Conservation (phyloP, 306 rosid genomes). For the Prunus armeniaca region DNA sequence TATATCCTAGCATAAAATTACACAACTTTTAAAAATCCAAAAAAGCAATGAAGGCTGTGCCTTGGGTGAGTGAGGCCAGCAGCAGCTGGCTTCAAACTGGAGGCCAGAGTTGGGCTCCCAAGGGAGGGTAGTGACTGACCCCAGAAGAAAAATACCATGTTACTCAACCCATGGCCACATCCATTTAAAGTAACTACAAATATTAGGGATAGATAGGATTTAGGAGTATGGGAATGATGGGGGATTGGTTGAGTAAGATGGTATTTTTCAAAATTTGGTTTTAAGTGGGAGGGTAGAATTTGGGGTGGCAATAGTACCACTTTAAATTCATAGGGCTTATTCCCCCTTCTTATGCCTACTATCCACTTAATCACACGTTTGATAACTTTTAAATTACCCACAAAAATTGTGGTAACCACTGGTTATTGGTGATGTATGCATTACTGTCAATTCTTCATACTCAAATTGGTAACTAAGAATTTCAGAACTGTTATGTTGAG, state of each 20-base stretch:
- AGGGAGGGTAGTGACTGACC: background rate
- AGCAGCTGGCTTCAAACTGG: background rate
- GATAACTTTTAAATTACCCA: background rate
- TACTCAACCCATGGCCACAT: background rate
- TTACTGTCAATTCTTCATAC: background rate
- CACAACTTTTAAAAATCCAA: background rate
- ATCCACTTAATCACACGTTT: background rate
- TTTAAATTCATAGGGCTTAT: background rate
- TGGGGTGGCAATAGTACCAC: background rate
- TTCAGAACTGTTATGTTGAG: background rate
- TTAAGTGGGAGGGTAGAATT: background rate
- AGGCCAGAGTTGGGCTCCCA: background rate
- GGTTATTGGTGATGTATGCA: background rate
- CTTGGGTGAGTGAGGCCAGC: background rate
- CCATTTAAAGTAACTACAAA: background rate
- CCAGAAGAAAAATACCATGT: background rate
- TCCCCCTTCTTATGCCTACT: background rate
- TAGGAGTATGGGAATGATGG: background rate
- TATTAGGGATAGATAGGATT: background rate
- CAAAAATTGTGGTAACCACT: background rate
- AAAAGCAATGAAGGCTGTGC: background rate
- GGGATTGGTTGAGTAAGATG: background rate
- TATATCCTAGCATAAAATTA: background rate
- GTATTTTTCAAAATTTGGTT: background rate
- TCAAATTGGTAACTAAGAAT: background rate